Conservation (phyloP, 257 asterid genomes). For the Solanum infundibuliforme region DNA sequence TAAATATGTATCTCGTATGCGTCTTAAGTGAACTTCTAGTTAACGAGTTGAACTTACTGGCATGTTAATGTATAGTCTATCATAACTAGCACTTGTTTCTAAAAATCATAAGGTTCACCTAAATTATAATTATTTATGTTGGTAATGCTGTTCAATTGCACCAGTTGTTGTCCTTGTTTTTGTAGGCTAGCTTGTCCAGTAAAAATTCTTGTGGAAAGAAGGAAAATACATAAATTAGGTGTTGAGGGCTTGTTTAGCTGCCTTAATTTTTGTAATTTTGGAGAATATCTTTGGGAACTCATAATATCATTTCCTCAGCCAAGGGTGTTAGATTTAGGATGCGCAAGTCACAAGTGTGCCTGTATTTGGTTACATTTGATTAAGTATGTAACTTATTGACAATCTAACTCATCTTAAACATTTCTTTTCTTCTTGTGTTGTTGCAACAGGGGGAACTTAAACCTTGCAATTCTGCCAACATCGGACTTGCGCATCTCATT, state of each 20-base stretch:
- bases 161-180: neutral
- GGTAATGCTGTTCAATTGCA: neutral
- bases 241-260: neutral
- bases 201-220: neutral
- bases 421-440: neutral
- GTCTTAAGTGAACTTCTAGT: neutral
- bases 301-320: neutral
- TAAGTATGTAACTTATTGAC: neutral
- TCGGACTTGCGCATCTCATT: conserved; percentile 76
- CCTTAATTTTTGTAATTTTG: neutral
- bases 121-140: neutral
- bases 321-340: neutral
- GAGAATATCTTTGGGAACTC: neutral
- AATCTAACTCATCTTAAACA: neutral
- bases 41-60: neutral
- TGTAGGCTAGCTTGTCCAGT: neutral
- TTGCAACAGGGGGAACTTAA: conserved; percentile 47
- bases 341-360: neutral
- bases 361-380: neutral
- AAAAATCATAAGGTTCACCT: neutral
- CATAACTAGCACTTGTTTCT: neutral
- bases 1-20: neutral
- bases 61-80: neutral
- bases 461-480: conserved; percentile 73
- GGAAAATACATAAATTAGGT: neutral